Conservation (phyloP, 2,329 filamentous ascomycete species). For the Botryotinia calthae region DNA sequence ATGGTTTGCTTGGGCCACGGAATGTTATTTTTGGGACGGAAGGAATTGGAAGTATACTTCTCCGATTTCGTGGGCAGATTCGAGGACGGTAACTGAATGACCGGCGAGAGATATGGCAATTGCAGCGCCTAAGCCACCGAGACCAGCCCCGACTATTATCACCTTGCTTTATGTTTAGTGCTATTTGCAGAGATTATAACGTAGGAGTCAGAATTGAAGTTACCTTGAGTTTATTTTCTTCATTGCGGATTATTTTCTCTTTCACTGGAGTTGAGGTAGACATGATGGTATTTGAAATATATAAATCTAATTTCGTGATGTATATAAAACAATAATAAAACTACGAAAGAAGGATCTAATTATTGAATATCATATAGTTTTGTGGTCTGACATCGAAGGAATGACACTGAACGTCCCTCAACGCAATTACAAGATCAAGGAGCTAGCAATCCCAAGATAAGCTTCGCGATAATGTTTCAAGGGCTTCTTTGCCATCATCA, state of each 20-base stretch:
- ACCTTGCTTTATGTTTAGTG: conserved; percentile 32
- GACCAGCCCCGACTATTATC: conserved; percentile 54
- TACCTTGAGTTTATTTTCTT: conserved; percentile 28
- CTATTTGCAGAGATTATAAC: neutral
- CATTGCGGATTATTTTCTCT: conserved; percentile 4
- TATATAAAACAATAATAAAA: neutral
- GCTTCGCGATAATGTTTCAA: neutral
- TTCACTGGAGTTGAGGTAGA: neutral
- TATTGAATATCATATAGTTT: neutral
- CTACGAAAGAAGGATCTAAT: neutral
- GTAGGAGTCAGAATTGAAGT: neutral
- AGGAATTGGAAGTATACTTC: conserved; percentile 40
- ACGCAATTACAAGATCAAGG: neutral
- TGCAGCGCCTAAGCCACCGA: conserved; percentile 50
- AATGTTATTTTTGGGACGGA: neutral
- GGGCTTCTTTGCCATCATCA: neutral
- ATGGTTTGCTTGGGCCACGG: neutral
- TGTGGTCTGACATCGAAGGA: neutral
- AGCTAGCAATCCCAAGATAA: neutral
- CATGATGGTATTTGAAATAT: neutral
- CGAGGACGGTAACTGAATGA: conserved; percentile 44
- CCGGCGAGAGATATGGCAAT: conserved; percentile 34
- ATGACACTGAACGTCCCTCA: neutral
- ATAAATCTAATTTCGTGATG: no score
- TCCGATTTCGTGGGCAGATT: conserved; percentile 42